Evolutionary conservation across 139 green algal species (phyloP), one percentile per base, ranked within the genome.

Genomic region (Chlamydomonas urium): DNA sequence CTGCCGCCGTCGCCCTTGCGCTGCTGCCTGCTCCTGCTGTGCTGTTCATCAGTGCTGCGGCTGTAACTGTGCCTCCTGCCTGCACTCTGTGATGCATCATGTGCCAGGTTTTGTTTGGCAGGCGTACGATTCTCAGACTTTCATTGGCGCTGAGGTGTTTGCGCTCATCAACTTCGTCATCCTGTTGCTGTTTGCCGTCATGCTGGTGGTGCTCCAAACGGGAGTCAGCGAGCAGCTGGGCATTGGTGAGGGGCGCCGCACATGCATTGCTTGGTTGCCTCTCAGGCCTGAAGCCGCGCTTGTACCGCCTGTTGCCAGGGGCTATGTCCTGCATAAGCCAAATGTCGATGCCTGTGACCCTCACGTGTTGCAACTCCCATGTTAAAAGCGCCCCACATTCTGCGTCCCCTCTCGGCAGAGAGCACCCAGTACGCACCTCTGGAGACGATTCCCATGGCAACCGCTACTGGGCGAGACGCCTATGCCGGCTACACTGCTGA

Each of bases 171-270:
- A 45, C 66, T 85, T 85, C 45, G 38, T 74, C 60, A 77, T 69
- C 66, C 75, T 79, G 66, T 47, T 81, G 5, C 67, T 85, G 17
- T 85, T 85, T 45, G 76, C 63, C 45, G 71, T 85, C 35, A 62
- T 47, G 2, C 71, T 85, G 5, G 48, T 85, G 26, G 21, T 81
- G 24, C 74, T 85, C 60, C 79, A 85, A 61, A n/a, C 57, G 29
- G 75, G 67, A 14, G 72, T 85, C 17, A 72, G n/a, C 4, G 70
- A 79, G 31, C 71, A 85, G 59, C 71, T 85, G 24, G 79, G 79
- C 29, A 73, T 85, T 23, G 29, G 76, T 82, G 53, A 76, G 26
- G 38, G 59, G 28, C 21, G 6, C 8, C 21, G 59, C 19, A 47
- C 33, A 37, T 67, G 31, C 37, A 28, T 67, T n/a, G n/a, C n/a